Conservation (phyloP, 441 rosid species). For the Adansonia gregorii region DNA sequence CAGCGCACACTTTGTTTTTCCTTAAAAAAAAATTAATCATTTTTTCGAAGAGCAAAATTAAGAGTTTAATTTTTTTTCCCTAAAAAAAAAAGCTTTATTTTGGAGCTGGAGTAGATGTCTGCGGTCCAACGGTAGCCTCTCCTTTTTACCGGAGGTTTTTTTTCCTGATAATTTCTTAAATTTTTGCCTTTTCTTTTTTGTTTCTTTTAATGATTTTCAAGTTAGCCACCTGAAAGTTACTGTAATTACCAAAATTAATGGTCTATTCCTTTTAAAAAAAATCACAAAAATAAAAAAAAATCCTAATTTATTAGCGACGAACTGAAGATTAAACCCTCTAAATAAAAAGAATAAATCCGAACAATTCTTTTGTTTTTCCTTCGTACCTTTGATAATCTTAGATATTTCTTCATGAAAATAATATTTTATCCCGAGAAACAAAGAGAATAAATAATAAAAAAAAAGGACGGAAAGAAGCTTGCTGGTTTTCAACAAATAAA, state of each 20-base stretch:
- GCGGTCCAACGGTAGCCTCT: conserved; percentile 20
- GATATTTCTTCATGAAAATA: not conserved
- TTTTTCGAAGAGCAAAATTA: not conserved
- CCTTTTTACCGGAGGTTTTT: not conserved
- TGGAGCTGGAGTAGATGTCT: not conserved
- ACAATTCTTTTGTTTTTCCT: not conserved
- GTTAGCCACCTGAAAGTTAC: not conserved
- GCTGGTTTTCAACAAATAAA: not conserved
- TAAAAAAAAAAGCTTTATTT: not conserved
- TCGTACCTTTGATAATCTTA: not conserved
- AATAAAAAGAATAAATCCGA: not conserved
- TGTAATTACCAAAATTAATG: not conserved
- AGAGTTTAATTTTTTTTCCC: not conserved
- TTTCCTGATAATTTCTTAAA: not conserved
- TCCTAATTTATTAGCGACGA: not conserved
- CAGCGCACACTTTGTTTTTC: not conserved
- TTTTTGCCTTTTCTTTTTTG: not conserved
- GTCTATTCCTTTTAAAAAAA: not conserved
- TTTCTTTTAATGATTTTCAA: not conserved
- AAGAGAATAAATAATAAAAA: not conserved
- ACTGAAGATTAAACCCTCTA: not conserved
- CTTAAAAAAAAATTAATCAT: too few species aligned
- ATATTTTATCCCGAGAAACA: not conserved
- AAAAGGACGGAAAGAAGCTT: too few species aligned
- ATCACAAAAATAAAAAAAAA: not conserved